Percentiles rank a stretch among this genome's conserved stretches.
phyloP scores from a whole-genome alignment of 1,139 yeast genomes.

The Blastobotrys serpentis region DNA sequence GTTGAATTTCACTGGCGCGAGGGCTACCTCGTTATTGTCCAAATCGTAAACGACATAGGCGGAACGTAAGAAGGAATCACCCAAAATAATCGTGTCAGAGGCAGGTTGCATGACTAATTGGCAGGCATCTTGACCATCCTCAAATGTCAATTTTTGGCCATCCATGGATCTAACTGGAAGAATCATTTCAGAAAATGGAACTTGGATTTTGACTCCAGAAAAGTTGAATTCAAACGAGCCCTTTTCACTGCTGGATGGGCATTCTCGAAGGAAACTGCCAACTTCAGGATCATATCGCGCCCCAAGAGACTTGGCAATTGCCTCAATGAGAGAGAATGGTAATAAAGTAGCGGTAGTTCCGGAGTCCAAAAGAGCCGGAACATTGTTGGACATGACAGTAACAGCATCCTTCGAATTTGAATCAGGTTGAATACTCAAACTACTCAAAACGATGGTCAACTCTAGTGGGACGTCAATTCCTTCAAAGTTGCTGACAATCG shows the following conservation, averaged over 20 bases:
- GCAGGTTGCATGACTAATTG: slow-evolving; percentile 31
- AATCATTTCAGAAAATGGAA: slow-evolving; percentile 33
- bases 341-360: slow-evolving; percentile 39
- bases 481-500: slow-evolving; percentile 18
- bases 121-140: slow-evolving; percentile 26
- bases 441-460: slow-evolving; percentile 22
- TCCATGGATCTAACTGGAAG: slow-evolving; percentile 21
- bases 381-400: slow-evolving; percentile 11
- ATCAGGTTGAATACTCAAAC: slow-evolving; percentile 17
- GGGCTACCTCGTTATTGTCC: slow-evolving; percentile 58
- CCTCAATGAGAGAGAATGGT: slow-evolving; percentile 26
- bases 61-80: slow-evolving; percentile 72
- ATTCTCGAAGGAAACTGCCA: slow-evolving; percentile 17
- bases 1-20: slow-evolving; percentile 56
- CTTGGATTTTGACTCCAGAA: slow-evolving; percentile 32
- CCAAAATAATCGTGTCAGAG: slow-evolving; percentile 43
- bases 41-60: slow-evolving; percentile 81
- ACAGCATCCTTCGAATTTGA: neutral
- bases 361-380: slow-evolving; percentile 35
- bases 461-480: slow-evolving; percentile 20
- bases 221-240: slow-evolving; percentile 32
- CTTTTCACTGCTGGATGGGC: slow-evolving; percentile 9
- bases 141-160: slow-evolving; percentile 18
- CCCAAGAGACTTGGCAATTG: slow-evolving; percentile 28
- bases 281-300: slow-evolving; percentile 18